Base-by-base conservation (phyloP, 371 early-diverging fungal genomes). In the Apophysomyces elegans region DNA sequence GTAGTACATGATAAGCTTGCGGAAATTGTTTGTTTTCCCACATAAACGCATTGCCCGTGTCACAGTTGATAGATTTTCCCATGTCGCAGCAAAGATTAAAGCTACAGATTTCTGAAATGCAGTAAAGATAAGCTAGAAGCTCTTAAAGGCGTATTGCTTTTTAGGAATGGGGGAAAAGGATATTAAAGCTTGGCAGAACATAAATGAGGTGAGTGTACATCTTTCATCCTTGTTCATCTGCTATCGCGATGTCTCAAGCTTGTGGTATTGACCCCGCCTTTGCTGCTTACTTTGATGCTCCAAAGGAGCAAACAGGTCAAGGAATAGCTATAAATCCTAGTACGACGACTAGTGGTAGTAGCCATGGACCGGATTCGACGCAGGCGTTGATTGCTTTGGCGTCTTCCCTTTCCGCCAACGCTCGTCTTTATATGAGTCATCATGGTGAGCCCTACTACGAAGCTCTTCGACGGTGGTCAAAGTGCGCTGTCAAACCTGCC, bases 241-340 rank as follows among this genome's bases (percentile, higher is more conserved):
- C 54, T 50, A n/a, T 50, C 21, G 54, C 21, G 35, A 70, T 74
- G 74, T 74, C 71, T 58, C 74, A 74, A 59, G 70, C 65, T 47
- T 74, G 74, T 68, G 74, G 74, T 35, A 63, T 74, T 41, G 74
- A 74, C 58, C 74, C 70, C 26, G 71, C 68, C 14, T 74, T 70
- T 63, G 70, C 74, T 35, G 62, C 68, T 16, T 70, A 58, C 37
- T 70, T 74, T 46, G 70, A 74, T 14, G 47, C 63, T 26, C 44
- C 64, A 36, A 58, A 44, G 46, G 39, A 59, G 21, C 44, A 60
- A 58, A 44, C 37, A 50, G 47, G 63, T 43, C 39, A 44, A 7
- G 14, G 38, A 5, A 54, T 16, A 5, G 56, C 59, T 12, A 13
- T 47, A 36, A 7, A 32, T 2, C 44, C 37, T 39, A 26, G 32